Evolutionary conservation across 1,284 basidiomycete species (phyloP), one percentile per base, ranked within the genome.

Genomic region (Pterula multifida): DNA sequence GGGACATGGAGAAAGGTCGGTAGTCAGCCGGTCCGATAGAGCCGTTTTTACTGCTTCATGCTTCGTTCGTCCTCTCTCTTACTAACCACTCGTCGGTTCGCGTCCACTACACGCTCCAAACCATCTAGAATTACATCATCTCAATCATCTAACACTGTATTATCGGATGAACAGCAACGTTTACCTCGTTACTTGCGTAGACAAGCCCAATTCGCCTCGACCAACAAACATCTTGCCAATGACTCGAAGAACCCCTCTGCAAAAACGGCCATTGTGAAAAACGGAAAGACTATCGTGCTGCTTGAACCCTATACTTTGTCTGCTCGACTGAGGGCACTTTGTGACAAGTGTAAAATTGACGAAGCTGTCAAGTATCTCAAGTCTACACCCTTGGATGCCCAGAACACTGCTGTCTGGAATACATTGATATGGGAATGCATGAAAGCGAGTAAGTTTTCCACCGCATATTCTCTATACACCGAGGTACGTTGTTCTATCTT

Each of bases 351-450:
- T 3, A 68, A 78, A 39, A 45, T 85, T 25, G 76, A 80, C 48
- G 70, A 69, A 2, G 86, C 86, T 0, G 67, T 85, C 3, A 57
- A 65, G 4, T 71, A 76, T 58, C 68, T 90, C n/a, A 73, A 79
- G 57, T 76, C 70, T 36, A 64, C 77, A 22, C 85, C 86, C 22
- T 63, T 73, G 25, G 81, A 81, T 57, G 78, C 84, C 0, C 80
- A 85, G 60, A 88, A 85, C 55, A 68, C 74, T 1, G 66, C 71
- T 19, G 78, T 82, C 2, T 90, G 85, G 86, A 87, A 86, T 54
- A 85, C 78, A 1, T 60, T 89, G 52, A 79, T 90, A 28, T 72
- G 69, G 64, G 69, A 77, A 42, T 72, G 73, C 50, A 68, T 85
- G 66, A 70, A 75, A 45, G 73, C 63, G 13, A 64, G 70, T 49